Evolutionary conservation across 768 basidiomycete species (phyloP).

Genomic region (Russula griseocarnosa): DNA sequence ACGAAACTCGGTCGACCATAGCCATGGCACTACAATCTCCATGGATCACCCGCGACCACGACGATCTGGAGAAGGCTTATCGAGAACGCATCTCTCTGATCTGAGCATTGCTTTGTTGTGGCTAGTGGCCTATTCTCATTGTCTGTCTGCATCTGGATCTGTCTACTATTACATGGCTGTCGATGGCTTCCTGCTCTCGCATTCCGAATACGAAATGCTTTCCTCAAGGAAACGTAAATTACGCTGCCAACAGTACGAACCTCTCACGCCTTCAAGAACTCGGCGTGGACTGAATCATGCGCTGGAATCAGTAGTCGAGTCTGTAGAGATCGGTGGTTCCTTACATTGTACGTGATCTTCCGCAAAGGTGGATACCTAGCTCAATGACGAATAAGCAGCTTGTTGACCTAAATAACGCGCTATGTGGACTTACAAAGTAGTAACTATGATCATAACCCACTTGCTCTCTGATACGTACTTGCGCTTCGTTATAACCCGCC

Average conservation of each 20-base stretch:
- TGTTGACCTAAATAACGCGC: background rate
- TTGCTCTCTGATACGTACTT: slow-evolving; percentile 75
- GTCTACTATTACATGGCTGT: slow-evolving; percentile 10
- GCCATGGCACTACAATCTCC: slow-evolving; percentile 52
- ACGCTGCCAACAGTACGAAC: background rate
- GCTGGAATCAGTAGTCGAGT: slow-evolving; percentile 26
- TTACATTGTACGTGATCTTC: slow-evolving; percentile 86
- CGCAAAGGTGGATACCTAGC: slow-evolving; percentile 83
- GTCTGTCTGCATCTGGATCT: background rate
- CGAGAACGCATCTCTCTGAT: slow-evolving; percentile 44
- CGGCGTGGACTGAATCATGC: slow-evolving; percentile 68
- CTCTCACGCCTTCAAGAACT: slow-evolving; percentile 71
- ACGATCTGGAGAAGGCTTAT: slow-evolving; percentile 60
- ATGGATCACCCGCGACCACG: slow-evolving; percentile 65
- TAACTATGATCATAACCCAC: slow-evolving; percentile 88
- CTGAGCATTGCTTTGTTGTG: slow-evolving; percentile 5
- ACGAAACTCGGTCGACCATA: slow-evolving; percentile 58
- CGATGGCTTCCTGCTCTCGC: slow-evolving; percentile 20
- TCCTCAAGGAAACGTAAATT: background rate
- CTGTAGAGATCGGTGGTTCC: slow-evolving; percentile 22
- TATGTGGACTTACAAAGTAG: slow-evolving; percentile 59
- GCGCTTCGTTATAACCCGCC: slow-evolving; percentile 64
- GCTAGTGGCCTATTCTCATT: background rate
- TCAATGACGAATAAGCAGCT: background rate
- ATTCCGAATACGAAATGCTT: slow-evolving; percentile 11